Evolutionary conservation across 2,329 filamentous ascomycete species (phyloP).

Genomic region (Monilinia laxa): DNA sequence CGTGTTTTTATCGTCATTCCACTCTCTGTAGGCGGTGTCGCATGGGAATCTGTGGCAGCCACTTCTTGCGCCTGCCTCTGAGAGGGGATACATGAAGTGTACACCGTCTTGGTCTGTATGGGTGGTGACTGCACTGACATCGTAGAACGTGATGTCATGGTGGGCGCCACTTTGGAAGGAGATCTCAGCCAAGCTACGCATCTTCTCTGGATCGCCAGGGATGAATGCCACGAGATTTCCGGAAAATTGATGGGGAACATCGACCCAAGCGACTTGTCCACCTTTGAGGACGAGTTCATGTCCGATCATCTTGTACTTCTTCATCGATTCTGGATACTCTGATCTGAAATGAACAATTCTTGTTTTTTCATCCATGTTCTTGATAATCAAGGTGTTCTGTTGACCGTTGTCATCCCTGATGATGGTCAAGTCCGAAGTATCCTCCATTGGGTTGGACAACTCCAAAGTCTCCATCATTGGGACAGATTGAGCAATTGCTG

Average conservation of each 20-base stretch:
- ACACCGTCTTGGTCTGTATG: neutral
- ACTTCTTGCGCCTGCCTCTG: neutral
- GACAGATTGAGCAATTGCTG: too few relatives aligned
- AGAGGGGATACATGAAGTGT: neutral
- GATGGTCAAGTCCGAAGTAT: too few relatives aligned
- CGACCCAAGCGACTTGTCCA: neutral
- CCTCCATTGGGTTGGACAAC: too few relatives aligned
- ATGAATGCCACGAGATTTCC: neutral
- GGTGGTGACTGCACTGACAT: neutral
- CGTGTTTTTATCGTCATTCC: neutral
- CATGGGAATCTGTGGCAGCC: neutral
- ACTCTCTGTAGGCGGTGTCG: neutral
- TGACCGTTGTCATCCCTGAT: too few relatives aligned
- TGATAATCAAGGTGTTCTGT: neutral
- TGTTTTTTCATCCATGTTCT: neutral
- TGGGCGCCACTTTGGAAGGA: neutral
- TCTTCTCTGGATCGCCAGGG: neutral
- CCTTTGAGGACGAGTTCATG: neutral
- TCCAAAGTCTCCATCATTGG: too few relatives aligned
- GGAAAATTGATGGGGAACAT: neutral
- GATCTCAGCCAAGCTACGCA: neutral
- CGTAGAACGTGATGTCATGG: neutral
- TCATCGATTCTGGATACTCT: neutral
- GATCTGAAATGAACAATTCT: neutral
- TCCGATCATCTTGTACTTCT: neutral